A percentile compares a stretch with the other conserved stretches of the same genome.
These are phyloP conservation scores for Aegilops tauschii DNA, from an alignment of 176 grass and related monocot species.

Conservation along the genomic window DNA sequence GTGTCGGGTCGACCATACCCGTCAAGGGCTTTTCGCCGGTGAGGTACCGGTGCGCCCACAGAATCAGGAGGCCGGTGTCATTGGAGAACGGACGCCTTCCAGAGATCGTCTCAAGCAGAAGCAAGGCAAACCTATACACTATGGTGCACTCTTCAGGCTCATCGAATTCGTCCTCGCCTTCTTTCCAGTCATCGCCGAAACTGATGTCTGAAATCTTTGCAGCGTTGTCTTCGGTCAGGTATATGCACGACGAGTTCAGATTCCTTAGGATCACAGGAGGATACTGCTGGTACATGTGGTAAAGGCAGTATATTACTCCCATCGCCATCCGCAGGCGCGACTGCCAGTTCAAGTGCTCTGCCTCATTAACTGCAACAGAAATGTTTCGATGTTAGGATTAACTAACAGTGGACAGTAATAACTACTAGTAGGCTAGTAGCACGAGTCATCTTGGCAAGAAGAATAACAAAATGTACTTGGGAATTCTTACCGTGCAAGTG, in stretches of 20 bases:
- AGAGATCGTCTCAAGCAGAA: slow-evolving; percentile 89
- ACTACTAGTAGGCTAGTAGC: slow-evolving; percentile 12
- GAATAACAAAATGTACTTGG: slow-evolving; percentile 9
- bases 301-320: slow-evolving; percentile 77
- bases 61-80: slow-evolving; percentile 69
- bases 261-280: slow-evolving; percentile 48
- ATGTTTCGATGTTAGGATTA: neutral
- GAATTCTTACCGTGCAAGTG: slow-evolving; percentile 72
- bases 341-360: slow-evolving; percentile 76
- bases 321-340: slow-evolving; percentile 61
- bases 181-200: slow-evolving; percentile 32
- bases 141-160: slow-evolving; percentile 38
- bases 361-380: slow-evolving; percentile 81
- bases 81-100: slow-evolving; percentile 81
- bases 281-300: slow-evolving; percentile 53
- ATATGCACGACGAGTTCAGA: slow-evolving; percentile 65
- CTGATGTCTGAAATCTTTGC: slow-evolving; percentile 63
- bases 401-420: neutral
- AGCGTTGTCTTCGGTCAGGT: slow-evolving; percentile 84
- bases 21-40: slow-evolving; percentile 48
- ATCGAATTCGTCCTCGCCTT: slow-evolving; percentile 21
- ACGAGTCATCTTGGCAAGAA: neutral
- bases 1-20: slow-evolving; percentile 74
- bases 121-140: slow-evolving; percentile 76
- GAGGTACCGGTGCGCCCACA: slow-evolving; percentile 84